Conservation (phyloP, 768 basidiomycete genomes). For the Clitopilus hobsonii region DNA sequence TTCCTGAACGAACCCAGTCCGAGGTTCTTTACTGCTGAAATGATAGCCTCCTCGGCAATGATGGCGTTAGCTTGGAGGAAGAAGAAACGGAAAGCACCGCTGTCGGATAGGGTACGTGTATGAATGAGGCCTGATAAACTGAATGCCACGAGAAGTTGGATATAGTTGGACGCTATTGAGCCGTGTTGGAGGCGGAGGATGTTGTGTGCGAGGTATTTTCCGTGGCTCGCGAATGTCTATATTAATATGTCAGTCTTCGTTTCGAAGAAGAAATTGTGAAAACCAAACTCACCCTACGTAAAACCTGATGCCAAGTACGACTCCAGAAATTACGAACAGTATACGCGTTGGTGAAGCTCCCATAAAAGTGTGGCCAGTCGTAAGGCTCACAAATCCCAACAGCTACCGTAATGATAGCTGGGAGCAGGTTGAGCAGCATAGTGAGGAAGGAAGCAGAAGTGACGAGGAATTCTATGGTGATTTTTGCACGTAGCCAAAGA, state of each 20-base stretch:
- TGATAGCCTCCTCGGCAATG: conserved; percentile 25
- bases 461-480: background rate
- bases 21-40: background rate
- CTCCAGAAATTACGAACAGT: conserved; percentile 2
- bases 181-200: conserved; percentile 21
- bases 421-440: background rate
- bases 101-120: background rate
- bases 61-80: conserved; percentile 27
- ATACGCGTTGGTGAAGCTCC: background rate
- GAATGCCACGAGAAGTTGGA: conserved; percentile 30
- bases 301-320: background rate
- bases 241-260: background rate
- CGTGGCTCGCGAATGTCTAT: conserved; percentile 22
- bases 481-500: background rate
- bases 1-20: background rate
- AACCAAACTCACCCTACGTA: background rate
- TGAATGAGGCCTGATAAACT: conserved; percentile 29
- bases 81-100: conserved; percentile 20
- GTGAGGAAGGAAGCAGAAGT: background rate
- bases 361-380: conserved; percentile 1
- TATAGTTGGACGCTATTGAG: conserved; percentile 18
- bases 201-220: conserved; percentile 16
- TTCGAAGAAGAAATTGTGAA: background rate
- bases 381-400: background rate
- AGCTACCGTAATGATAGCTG: background rate